Base-by-base conservation (phyloP, 1,139 yeast genomes). In the Geotrichum carabidarum region DNA sequence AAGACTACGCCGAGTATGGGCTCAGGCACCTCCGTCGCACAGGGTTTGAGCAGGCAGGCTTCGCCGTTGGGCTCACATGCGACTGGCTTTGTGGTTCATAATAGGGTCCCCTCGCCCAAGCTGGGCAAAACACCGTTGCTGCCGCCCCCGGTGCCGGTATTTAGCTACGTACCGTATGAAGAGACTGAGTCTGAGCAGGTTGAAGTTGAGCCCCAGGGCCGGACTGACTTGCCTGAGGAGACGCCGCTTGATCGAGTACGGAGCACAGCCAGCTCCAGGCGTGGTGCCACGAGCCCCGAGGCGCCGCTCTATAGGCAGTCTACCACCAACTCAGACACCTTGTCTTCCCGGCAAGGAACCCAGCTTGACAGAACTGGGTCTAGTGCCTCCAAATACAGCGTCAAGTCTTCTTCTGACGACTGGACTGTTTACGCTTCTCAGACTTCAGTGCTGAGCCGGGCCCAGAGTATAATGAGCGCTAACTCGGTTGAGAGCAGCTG, bases 81-180 rank as follows among this genome's bases (percentile, higher is more conserved):
- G 3, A 22, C 27, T 22, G 27, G 27, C 4, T 22, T 22, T 22
- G 17, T 37, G 40, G 40, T 37, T 8, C 12, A n/a, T 7, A 15
- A 12, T 27, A 17, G 44, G 8, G 9, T 34, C 6, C 44, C 43
- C 7, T 52, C 55, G 2, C 55, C 55, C 8, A 52, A 52, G 30
- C 48, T 52, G 4, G 55, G 55, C 12, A 52, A 52, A 18, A 52
- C 55, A 1, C 55, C 55, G n/a, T 15, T 17, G 8, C 40, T 52
- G 4, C 55, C 51, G 8, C 55, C 55, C 3, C 55, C 55, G 2
- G n/a, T n/a, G 40, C 27, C 27, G 27, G 27, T 22, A 22, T 22
- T 22, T 5, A 22, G 27, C 27, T 22, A 22, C 5, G 27, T 22
- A 5, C 27, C 54, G 6, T 41, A 38, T 8, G 34, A 45, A 17